Base-by-base conservation (phyloP, 108 stramenopile genomes). In the Cylindrotheca closterium region DNA sequence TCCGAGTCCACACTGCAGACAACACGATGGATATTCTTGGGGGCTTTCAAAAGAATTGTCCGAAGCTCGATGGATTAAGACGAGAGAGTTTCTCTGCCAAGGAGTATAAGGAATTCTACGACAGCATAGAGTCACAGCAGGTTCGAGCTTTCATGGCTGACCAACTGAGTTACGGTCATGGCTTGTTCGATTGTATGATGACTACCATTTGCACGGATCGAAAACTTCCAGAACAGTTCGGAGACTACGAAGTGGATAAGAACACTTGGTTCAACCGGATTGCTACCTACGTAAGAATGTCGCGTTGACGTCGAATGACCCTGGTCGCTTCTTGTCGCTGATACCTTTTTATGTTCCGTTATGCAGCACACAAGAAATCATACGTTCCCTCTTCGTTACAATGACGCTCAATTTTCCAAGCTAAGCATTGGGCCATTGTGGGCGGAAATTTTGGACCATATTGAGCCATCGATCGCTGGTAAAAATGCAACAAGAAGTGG, bases 131-230 rank as follows among this genome's bases (percentile, higher is more conserved):
- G 26, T 68, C 49, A 0, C 51, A 68, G 55, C 42, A 47, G 18
- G 33, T 79, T 2, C 33, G 67, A n/a, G 51, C 51, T 26, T 77
- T 66, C 51, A 61, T 55, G 37, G 37, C 7, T 7, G 7, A 7
- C 7, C 37, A 42, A 15, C 15, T 42, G 37, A 42, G 37, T 15
- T 15, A 42, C 27, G 51, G 15, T 15, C 15, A 7, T 42, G 37
- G 37, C 32, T 51, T 63, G n/a, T 42, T 87, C 29, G 92, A 93
- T 80, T 94, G 93, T 73, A 51, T 90, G 47, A 91, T 91, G 88
- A 94, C 93, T 4, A 88, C 89, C 0, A 85, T 88, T 34, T 94
- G 93, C 60, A 94, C 87, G 3, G 89, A 88, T 71, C 75, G 89
- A 29, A 30, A 58, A 0, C 45, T 94, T 23, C 3, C 4, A 84